phyloP scores from a whole-genome alignment of 2,329 filamentous ascomycete genomes.

The Waltergamsia citrina region DNA sequence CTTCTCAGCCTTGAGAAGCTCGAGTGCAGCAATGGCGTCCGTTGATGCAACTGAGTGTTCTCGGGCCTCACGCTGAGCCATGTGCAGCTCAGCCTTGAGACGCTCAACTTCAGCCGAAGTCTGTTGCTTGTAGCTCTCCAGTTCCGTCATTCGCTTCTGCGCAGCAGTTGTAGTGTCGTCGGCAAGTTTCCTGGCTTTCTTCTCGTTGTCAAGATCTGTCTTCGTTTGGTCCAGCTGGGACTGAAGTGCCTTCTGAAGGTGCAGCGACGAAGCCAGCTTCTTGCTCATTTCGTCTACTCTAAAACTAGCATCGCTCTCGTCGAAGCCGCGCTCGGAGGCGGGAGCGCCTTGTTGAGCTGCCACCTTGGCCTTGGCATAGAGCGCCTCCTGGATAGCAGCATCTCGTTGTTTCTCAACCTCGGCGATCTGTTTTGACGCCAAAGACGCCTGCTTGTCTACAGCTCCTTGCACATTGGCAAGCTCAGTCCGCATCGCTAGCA shows the following conservation, averaged over 20 bases:
- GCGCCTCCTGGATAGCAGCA: constrained; percentile 85
- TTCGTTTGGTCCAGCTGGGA: constrained; percentile 61
- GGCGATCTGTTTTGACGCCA: constrained; percentile 82
- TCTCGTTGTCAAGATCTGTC: constrained; percentile 71
- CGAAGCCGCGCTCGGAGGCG: constrained; percentile 48
- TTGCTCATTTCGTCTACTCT: constrained; percentile 62
- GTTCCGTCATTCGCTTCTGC: constrained; percentile 71
- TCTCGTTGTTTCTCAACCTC: constrained; percentile 94
- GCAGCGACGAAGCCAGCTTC: constrained; percentile 74
- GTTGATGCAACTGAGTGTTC: constrained; percentile 72
- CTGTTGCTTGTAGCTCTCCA: constrained; percentile 77
- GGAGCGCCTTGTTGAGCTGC: constrained; percentile 51
- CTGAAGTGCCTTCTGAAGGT: constrained; percentile 71
- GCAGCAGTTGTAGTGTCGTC: constrained; percentile 81
- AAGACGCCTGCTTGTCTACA: constrained; percentile 77
- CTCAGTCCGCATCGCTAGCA: constrained; percentile 84
- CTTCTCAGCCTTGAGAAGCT: constrained; percentile 79
- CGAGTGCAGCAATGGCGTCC: constrained; percentile 65
- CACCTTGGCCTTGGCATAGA: constrained; percentile 88
- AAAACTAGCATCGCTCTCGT: constrained; percentile 46
- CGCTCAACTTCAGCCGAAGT: constrained; percentile 79
- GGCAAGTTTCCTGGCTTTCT: constrained; percentile 68
- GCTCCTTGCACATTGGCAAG: constrained; percentile 81
- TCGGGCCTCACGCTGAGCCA: constrained; percentile 65
- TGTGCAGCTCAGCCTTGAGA: constrained; percentile 76